Base-by-base conservation (phyloP, 495 filamentous ascomycete species). In the Aspergillus bertholletiae region DNA sequence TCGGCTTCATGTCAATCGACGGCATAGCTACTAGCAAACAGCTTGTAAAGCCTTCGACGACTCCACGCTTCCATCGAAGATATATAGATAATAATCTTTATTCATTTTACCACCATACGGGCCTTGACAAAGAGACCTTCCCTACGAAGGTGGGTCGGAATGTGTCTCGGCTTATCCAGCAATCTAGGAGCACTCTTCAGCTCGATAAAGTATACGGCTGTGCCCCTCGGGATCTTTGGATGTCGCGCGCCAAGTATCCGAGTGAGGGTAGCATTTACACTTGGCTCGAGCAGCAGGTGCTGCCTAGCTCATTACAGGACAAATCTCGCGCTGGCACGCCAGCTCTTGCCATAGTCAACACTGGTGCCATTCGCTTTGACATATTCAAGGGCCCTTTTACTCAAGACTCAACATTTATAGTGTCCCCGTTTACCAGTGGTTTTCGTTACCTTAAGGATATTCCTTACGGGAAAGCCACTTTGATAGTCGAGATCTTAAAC, bases 81-180 rank as follows among this genome's bases (percentile, higher is more conserved):
- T 98, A 98, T 69, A 91, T 98, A 63, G 94, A 98, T 69, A 96
- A 95, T 69, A 98, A 98, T 60, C 78, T 96, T 6, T 85, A 80
- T 55, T 95, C 92, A 5, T 86, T 92, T 51, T 77, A 90, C 55
- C 81, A 96, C 58, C 94, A 98, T 63, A 88, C 88, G 7, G 80
- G 78, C 6, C 84, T 89, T 26, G 82, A 90, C 65, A 65, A 71
- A 9, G 63, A 74, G 1, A 86, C 85, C 1, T 98, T 98, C 63
- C 81, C 83, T 8, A 98, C 95, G 2, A 77, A 85, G 12, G 82
- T 85, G 43, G 94, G 94, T 30, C 76, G 73, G 15, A 87, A 90
- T 44, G 84, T 94, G 27, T 88, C 88, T 23, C 59, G 68, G n/a
- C 74, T 80, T 61, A 97, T 98, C 58, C 63, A 83, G 8, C 62